These are phyloP conservation scores for Cylindrotheca closterium DNA, from an alignment of 108 stramenopile species.

Conservation along the genomic window DNA sequence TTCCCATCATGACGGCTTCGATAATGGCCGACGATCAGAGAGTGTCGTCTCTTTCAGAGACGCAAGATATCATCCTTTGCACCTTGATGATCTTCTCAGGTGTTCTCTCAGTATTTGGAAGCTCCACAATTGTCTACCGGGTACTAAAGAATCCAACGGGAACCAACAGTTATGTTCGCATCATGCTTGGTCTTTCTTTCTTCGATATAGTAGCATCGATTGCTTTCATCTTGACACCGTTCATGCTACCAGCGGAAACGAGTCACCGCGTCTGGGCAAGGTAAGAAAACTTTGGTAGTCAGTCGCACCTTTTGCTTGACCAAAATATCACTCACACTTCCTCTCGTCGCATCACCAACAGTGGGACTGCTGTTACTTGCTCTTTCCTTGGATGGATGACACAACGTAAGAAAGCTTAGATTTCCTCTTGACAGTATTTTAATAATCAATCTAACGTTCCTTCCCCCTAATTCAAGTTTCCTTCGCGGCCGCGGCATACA, in stretches of 20 bases:
- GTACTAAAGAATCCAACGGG: not conserved
- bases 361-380: constrained; percentile 27
- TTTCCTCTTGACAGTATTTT: too few relatives aligned
- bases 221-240: not conserved
- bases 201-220: constrained; percentile 9
- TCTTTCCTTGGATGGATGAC: constrained; percentile 17
- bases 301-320: too few relatives aligned
- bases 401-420: constrained; percentile 8
- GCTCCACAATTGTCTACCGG: constrained; percentile 1
- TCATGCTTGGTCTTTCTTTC: constrained; percentile 18
- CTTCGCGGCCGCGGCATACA: constrained; percentile 21
- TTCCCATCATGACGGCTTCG: not conserved
- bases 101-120: not conserved
- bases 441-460: too few relatives aligned
- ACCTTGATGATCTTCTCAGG: not conserved
- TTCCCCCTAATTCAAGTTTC: constrained; percentile 18
- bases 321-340: too few relatives aligned
- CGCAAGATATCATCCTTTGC: not conserved
- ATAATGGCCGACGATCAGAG: not conserved
- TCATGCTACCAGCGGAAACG: constrained; percentile 13
- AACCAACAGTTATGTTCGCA: constrained; percentile 9
- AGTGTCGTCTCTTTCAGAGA: not conserved
- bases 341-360: too few relatives aligned
- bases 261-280: constrained; percentile 13
- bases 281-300: too few relatives aligned